Evolutionary conservation across 306 rosid species (phyloP).

Genomic region (Prunus dulcis): DNA sequence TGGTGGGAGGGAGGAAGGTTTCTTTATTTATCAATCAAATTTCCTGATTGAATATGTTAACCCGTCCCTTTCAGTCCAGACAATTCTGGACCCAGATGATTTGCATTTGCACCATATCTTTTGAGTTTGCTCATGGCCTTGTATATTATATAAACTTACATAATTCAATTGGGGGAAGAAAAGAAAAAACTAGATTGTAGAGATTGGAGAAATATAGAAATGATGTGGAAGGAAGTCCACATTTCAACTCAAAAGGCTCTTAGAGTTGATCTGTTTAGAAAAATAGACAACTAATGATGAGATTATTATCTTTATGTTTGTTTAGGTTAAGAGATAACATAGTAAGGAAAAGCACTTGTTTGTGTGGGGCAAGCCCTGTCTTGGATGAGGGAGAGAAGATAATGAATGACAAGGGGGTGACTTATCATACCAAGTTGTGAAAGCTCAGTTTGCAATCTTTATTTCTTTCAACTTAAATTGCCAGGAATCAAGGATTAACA

Average conservation of each 20-base stretch:
- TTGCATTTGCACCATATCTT: constrained; percentile 7
- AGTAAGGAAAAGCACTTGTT: constrained; percentile 11
- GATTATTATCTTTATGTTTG: not conserved
- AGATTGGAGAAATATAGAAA: too few relatives aligned
- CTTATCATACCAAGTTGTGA: not conserved
- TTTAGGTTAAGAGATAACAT: constrained; percentile 13
- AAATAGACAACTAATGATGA: not conserved
- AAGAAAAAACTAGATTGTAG: too few relatives aligned
- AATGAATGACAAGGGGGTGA: not conserved
- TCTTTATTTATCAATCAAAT: not conserved
- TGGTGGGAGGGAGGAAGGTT: too few relatives aligned
- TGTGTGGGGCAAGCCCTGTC: constrained; percentile 1
- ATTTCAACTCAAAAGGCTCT: not conserved
- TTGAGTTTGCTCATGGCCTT: not conserved
- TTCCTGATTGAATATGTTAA: not conserved
- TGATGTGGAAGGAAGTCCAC: too few relatives aligned
- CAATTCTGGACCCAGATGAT: constrained; percentile 17
- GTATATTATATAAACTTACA: too few relatives aligned
- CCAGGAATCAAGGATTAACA: not conserved
- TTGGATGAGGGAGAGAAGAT: constrained; percentile 5
- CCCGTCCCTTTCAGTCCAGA: constrained; percentile 28
- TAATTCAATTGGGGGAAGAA: too few relatives aligned
- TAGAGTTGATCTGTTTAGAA: not conserved
- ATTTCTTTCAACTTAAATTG: not conserved
- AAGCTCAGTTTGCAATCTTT: constrained; percentile 1